Evolutionary conservation across 305 asterid genomes (phyloP).

Genomic region (Plantago coronopus): DNA sequence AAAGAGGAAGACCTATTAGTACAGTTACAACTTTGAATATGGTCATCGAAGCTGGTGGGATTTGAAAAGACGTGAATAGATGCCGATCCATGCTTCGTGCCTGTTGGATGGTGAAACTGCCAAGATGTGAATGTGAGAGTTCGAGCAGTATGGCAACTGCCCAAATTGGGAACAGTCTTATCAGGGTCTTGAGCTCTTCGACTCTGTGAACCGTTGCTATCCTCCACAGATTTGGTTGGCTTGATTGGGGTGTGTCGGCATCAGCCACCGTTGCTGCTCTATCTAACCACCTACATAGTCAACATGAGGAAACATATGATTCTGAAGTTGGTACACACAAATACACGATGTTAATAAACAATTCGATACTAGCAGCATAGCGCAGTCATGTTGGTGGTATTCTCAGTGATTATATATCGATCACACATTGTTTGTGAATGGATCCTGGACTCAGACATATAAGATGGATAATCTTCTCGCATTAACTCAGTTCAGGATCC

Average conservation of each 20-base stretch:
- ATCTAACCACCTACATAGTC: background rate
- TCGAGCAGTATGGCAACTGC: background rate
- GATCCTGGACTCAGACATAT: too few relatives aligned
- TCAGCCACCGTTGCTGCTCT: background rate
- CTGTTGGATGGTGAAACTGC: conserved; percentile 70
- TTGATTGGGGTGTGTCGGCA: background rate
- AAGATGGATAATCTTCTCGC: too few relatives aligned
- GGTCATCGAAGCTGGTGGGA: conserved; percentile 79
- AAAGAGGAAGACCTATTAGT: conserved; percentile 34
- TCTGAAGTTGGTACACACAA: too few relatives aligned
- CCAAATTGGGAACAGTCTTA: background rate
- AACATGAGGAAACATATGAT: background rate
- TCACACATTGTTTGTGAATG: too few relatives aligned
- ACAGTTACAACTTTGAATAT: conserved; percentile 36
- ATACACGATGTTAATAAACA: too few relatives aligned
- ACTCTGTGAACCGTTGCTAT: conserved; percentile 7
- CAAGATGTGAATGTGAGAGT: conserved; percentile 44
- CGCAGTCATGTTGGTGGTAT: too few relatives aligned
- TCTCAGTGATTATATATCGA: too few relatives aligned
- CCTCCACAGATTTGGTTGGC: conserved; percentile 3
- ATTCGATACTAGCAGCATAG: too few relatives aligned
- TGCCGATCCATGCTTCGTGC: conserved; percentile 49
- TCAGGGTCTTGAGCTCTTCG: background rate
- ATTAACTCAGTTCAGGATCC: too few relatives aligned
- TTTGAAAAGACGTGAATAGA: conserved; percentile 34